Base-by-base conservation (phyloP, 495 filamentous ascomycete genomes). In the Choiromyces venosus region DNA sequence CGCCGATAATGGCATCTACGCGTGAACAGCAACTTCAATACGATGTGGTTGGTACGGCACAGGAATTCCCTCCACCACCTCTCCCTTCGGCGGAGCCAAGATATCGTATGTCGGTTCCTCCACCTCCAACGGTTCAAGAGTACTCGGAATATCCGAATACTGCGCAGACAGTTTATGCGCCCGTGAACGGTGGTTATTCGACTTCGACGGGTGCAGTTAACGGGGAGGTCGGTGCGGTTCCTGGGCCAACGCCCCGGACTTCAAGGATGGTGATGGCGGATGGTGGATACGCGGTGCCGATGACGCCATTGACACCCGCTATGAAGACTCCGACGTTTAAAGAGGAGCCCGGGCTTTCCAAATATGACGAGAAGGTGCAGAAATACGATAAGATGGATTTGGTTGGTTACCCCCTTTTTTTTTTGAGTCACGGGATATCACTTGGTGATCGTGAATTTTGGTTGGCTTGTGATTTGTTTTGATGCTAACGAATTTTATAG, bases 301-400 rank as follows among this genome's bases (percentile, higher is more conserved):
- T 79, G 69, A 76, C 79, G 33, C 79, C 79, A 29, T 70, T 80
- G 46, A 80, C 79, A 6, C 78, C 79, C 37, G 79, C 74, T 8
- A 65, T 77, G 35, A 80, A 79, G 69, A 80, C 78, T n/a, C 76
- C 78, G 21, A 76, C 70, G n/a, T 78, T 79, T 10, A 70, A 42
- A 14, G 78, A 80, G 64, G 79, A 80, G 56, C 29, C 65, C 6
- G 39, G 74, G 5, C 71, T 80, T 19, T 67, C 76, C 19, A 79
- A 74, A 37, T 71, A 71, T 37, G 71, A 74, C 38, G 35, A 40
- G 36, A 74, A 68, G 37, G 76, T 78, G n/a, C 76, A 52, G 25
- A 74, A 70, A 44, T 78, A 74, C 25, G 75, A 78, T 10, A 68
- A 77, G 29, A 86, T 85, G 74, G 95, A 99, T 83, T 80, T 98